Percentiles rank a stretch among this genome's conserved stretches.
phyloP scores from a whole-genome alignment of 441 rosid genomes.

The Corymbia citriodora region DNA sequence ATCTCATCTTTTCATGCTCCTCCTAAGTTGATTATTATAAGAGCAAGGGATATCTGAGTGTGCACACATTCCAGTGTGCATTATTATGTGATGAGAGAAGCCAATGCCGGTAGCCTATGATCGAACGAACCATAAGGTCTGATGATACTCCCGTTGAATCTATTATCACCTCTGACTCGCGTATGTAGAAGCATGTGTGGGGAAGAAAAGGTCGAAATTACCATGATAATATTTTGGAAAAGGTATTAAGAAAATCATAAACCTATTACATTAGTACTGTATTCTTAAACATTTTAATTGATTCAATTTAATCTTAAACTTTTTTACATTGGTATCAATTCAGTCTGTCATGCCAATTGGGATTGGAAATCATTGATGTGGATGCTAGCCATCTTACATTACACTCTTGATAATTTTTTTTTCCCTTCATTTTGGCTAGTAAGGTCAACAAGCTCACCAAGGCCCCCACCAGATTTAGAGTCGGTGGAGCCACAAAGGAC shows the following conservation, averaged over 20 bases:
- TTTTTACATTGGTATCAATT: too few relatives aligned
- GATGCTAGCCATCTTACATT: neutral
- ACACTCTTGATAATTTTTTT: too few relatives aligned
- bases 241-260: too few relatives aligned
- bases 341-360: neutral
- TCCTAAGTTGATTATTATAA: neutral
- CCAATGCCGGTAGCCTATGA: neutral
- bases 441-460: neutral
- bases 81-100: neutral
- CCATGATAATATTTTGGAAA: neutral
- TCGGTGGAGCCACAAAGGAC: rapidly evolving
- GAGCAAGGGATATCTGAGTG: neutral
- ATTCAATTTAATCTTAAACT: too few relatives aligned
- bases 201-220: neutral
- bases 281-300: too few relatives aligned
- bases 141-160: neutral
- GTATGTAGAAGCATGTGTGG: neutral
- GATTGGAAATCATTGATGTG: neutral
- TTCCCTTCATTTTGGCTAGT: neutral
- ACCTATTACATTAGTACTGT: neutral
- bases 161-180: neutral
- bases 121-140: neutral
- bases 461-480: neutral
- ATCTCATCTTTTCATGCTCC: neutral
- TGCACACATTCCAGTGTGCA: neutral